Evolutionary conservation across 2,329 filamentous ascomycete genomes (phyloP).

Genomic region (Penicillium digitatum): DNA sequence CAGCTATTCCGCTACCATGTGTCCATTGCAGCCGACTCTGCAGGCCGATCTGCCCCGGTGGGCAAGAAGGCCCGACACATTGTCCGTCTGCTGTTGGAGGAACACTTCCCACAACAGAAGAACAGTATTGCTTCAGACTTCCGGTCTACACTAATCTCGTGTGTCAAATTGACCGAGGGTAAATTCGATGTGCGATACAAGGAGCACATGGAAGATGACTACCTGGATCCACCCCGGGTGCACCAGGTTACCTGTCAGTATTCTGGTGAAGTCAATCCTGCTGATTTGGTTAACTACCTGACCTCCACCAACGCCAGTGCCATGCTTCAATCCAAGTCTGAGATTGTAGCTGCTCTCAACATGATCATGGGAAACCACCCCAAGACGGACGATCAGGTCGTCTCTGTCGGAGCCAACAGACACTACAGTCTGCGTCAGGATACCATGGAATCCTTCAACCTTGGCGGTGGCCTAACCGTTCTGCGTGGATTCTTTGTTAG

Average conservation of each 20-base stretch:
- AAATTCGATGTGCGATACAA: constrained; percentile 34
- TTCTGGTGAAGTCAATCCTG: constrained; percentile 34
- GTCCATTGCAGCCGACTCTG: constrained; percentile 27
- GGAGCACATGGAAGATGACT: constrained; percentile 35
- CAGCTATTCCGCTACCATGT: constrained; percentile 44
- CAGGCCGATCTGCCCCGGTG: constrained; percentile 21
- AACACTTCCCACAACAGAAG: constrained; percentile 30
- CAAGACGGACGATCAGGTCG: constrained; percentile 40
- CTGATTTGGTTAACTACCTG: constrained; percentile 46
- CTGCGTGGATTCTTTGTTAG: constrained; percentile 61
- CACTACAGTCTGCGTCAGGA: constrained; percentile 45
- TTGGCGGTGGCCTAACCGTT: constrained; percentile 54
- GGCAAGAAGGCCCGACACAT: constrained; percentile 48
- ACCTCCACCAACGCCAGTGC: constrained; percentile 34
- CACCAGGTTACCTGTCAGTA: constrained; percentile 37
- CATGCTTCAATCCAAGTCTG: constrained; percentile 45
- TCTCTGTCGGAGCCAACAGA: constrained; percentile 52
- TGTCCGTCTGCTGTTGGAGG: constrained; percentile 46
- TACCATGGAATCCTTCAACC: constrained; percentile 33
- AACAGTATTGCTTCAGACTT: constrained; percentile 40
- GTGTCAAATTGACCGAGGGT: constrained; percentile 21
- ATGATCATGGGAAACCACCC: constrained; percentile 52
- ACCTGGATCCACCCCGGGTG: constrained; percentile 29
- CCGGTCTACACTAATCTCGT: constrained; percentile 38
- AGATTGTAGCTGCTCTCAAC: constrained; percentile 57